Conservation (phyloP, 2,329 filamentous ascomycete genomes). For the Waltergamsia citrina region DNA sequence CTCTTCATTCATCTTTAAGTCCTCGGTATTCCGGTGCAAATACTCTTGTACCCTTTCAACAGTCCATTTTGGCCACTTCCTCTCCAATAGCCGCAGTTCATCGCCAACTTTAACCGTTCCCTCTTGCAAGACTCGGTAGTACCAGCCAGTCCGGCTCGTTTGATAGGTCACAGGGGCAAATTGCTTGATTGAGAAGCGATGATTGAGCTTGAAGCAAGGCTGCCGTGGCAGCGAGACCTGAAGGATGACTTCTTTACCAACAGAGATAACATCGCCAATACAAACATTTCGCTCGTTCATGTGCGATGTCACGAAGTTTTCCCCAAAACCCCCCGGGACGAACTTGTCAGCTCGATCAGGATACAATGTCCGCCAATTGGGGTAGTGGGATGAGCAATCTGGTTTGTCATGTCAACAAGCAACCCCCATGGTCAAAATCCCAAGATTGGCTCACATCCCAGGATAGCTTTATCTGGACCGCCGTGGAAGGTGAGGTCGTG, state of each 20-base stretch:
- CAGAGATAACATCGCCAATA: constrained; percentile 50
- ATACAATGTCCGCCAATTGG: constrained; percentile 40
- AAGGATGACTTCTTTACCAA: constrained; percentile 40
- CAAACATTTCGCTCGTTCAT: constrained; percentile 58
- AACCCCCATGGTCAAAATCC: too few relatives aligned
- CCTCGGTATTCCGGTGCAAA: constrained; percentile 42
- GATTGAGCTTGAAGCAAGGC: constrained; percentile 61
- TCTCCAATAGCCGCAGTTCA: constrained; percentile 42
- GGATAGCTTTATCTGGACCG: constrained; percentile 53
- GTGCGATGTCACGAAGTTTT: constrained; percentile 48
- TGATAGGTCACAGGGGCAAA: constrained; percentile 50
- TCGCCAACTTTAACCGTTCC: constrained; percentile 48
- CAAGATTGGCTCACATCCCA: constrained; percentile 36
- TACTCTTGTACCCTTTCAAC: constrained; percentile 55
- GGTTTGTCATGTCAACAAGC: too few relatives aligned
- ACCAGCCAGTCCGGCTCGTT: constrained; percentile 53
- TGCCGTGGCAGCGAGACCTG: constrained; percentile 53
- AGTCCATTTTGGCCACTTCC: constrained; percentile 50
- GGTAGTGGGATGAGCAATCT: constrained; percentile 53
- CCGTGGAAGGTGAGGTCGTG: constrained; percentile 54
- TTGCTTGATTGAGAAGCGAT: constrained; percentile 53
- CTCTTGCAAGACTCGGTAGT: constrained; percentile 50
- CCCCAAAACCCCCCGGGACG: constrained; percentile 50
- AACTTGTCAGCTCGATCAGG: constrained; percentile 42
- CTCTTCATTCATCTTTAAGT: constrained; percentile 40